Conservation (phyloP, 768 basidiomycete genomes). For the Rhodotorula sphaerocarpa region DNA sequence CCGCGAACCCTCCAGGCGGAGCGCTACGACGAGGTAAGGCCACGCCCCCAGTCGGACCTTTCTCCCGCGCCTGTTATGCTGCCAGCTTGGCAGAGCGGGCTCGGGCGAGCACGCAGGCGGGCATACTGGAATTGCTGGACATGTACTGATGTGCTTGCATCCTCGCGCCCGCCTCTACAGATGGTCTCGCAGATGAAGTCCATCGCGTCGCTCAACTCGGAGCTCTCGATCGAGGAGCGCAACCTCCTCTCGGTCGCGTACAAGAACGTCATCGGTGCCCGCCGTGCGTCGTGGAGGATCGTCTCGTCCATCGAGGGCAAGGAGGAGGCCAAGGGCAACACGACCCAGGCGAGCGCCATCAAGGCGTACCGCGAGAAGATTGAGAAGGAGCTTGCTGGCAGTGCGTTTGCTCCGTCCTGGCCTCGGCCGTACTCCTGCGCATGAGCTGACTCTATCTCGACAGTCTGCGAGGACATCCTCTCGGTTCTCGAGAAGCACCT, state of each 20-base stretch:
- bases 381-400: constrained; percentile 89
- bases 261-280: constrained; percentile 97
- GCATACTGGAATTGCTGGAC: too few species aligned
- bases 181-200: constrained; percentile 99
- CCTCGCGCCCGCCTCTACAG: constrained; percentile 48
- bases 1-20: constrained; percentile 83
- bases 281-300: constrained; percentile 95
- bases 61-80: neutral
- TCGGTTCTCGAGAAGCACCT: constrained; percentile 96
- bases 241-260: constrained; percentile 96
- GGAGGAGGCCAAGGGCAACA: constrained; percentile 96
- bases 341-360: constrained; percentile 90
- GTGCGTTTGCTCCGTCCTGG: constrained; percentile 1
- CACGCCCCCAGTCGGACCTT: constrained; percentile 4
- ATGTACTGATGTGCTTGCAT: too few species aligned
- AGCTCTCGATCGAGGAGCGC: constrained; percentile 96
- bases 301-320: constrained; percentile 98
- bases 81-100: too few species aligned
- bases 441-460: neutral
- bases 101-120: too few species aligned
- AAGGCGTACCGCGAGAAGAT: constrained; percentile 97
- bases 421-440: neutral
- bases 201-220: constrained; percentile 84
- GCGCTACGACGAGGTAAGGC: constrained; percentile 77
- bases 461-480: constrained; percentile 90